These are phyloP conservation scores for Paramecium sonneborni DNA, from an alignment of 73 alveolate genomes.

Conservation along the genomic window DNA sequence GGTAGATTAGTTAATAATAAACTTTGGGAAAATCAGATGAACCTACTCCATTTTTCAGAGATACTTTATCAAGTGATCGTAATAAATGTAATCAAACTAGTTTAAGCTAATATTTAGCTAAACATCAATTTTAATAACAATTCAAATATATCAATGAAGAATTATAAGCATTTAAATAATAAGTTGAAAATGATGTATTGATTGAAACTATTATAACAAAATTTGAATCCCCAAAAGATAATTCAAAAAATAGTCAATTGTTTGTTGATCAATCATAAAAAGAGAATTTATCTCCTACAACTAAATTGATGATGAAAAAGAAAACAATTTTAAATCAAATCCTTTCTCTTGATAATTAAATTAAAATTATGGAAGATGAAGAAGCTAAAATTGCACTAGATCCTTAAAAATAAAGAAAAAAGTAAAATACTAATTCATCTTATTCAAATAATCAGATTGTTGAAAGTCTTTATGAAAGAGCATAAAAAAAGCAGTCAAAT, in stretches of 20 bases:
- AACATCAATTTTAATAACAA: slow-evolving; percentile 36
- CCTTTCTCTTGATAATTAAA: slow-evolving; percentile 14
- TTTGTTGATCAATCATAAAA: not conserved
- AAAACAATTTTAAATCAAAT: not conserved
- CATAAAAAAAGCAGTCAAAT: not conserved
- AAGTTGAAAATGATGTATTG: slow-evolving; percentile 27
- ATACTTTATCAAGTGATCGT: slow-evolving; percentile 29
- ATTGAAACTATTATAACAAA: slow-evolving; percentile 17
- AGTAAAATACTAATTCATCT: not conserved
- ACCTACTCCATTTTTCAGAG: slow-evolving; percentile 55
- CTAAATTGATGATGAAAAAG: slow-evolving; percentile 6
- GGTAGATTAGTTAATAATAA: not conserved
- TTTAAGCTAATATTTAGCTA: not conserved
- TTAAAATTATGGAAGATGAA: slow-evolving; percentile 45
- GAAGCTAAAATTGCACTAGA: not conserved
- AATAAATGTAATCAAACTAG: slow-evolving; percentile 28
- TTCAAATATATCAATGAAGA: slow-evolving; percentile 4
- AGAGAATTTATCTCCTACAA: not conserved
- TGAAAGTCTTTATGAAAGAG: not conserved
- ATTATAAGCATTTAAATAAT: slow-evolving; percentile 28
- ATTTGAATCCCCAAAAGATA: slow-evolving; percentile 45
- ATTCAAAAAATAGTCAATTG: not conserved
- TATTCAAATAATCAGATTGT: not conserved
- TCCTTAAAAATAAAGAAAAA: not conserved
- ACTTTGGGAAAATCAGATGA: slow-evolving; percentile 6